These are phyloP conservation scores for Tolypocladium paradoxum DNA, from an alignment of 2,329 filamentous ascomycete genomes.

Conservation along the genomic window DNA sequence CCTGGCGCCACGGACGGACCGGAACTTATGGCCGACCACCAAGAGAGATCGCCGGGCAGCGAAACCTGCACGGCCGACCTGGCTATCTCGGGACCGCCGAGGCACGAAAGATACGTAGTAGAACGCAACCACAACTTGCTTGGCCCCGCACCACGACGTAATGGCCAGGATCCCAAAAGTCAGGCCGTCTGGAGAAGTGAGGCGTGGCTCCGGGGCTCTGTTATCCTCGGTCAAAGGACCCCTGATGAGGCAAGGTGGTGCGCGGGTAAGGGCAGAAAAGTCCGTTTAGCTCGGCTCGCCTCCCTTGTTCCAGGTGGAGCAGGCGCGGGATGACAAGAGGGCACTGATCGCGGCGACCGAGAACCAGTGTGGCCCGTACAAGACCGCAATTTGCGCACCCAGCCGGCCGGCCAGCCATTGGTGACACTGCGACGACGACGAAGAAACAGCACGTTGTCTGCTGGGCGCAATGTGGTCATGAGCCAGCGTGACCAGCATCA, in stretches of 20 bases:
- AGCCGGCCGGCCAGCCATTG: background rate
- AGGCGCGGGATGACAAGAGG: background rate
- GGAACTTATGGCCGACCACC: background rate
- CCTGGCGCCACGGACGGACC: background rate
- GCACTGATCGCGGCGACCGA: background rate
- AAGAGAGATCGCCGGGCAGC: background rate
- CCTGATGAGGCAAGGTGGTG: background rate
- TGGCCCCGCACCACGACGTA: background rate
- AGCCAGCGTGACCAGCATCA: background rate
- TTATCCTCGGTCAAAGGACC: background rate
- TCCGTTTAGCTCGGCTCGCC: constrained; percentile 2
- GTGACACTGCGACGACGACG: background rate
- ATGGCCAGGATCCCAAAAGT: background rate
- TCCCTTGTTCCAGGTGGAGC: background rate
- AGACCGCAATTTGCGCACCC: background rate
- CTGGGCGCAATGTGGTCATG: background rate
- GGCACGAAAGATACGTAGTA: background rate
- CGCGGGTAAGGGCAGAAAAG: background rate
- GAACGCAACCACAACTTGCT: background rate
- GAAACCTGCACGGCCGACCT: background rate
- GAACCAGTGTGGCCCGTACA: background rate
- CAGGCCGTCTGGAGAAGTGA: background rate
- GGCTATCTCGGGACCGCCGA: background rate
- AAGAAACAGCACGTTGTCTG: background rate
- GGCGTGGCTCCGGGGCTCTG: background rate